Conservation (phyloP, 2,329 filamentous ascomycete genomes). For the Hypoxylon sp. region DNA sequence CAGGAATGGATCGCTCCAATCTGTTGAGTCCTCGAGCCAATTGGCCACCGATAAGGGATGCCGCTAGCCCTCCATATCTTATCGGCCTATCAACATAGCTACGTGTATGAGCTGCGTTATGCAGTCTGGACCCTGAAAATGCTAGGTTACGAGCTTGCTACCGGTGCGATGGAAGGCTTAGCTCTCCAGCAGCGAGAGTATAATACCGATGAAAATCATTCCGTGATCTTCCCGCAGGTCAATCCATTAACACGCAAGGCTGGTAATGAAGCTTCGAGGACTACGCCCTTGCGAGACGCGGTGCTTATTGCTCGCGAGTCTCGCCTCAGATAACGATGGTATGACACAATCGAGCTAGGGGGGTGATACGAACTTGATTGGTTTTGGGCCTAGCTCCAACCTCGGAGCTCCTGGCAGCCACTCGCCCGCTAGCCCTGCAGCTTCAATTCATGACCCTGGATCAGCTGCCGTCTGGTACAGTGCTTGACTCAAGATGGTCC, state of each 20-base stretch:
- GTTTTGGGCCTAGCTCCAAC: slow-evolving; percentile 12
- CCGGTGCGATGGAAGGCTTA: slow-evolving; percentile 2
- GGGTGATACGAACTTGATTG: slow-evolving; percentile 33
- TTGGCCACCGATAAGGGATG: slow-evolving; percentile 39
- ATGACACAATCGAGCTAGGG: slow-evolving; percentile 43
- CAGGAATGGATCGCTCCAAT: slow-evolving; percentile 26
- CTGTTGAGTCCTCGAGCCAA: slow-evolving; percentile 33
- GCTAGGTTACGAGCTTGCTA: slow-evolving; percentile 29
- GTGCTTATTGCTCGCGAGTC: slow-evolving; percentile 14
- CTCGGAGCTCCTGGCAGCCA: slow-evolving; percentile 30
- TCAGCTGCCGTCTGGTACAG: slow-evolving; percentile 24
- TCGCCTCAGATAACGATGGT: slow-evolving; percentile 41
- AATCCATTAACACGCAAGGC: background rate
- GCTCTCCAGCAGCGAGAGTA: background rate
- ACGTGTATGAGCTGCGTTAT: slow-evolving; percentile 35
- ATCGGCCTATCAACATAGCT: slow-evolving; percentile 32
- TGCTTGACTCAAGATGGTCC: slow-evolving; percentile 31
- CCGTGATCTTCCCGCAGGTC: background rate
- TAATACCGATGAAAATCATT: background rate
- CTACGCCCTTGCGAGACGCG: slow-evolving; percentile 5
- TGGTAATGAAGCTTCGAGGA: background rate
- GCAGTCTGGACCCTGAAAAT: slow-evolving; percentile 41
- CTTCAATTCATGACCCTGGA: slow-evolving; percentile 22
- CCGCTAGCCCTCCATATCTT: slow-evolving; percentile 31
- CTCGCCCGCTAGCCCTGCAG: slow-evolving; percentile 34